Evolutionary conservation across 1,139 yeast genomes (phyloP), one percentile per base, ranked within the genome.

Genomic region (Protomyces inundatus): DNA sequence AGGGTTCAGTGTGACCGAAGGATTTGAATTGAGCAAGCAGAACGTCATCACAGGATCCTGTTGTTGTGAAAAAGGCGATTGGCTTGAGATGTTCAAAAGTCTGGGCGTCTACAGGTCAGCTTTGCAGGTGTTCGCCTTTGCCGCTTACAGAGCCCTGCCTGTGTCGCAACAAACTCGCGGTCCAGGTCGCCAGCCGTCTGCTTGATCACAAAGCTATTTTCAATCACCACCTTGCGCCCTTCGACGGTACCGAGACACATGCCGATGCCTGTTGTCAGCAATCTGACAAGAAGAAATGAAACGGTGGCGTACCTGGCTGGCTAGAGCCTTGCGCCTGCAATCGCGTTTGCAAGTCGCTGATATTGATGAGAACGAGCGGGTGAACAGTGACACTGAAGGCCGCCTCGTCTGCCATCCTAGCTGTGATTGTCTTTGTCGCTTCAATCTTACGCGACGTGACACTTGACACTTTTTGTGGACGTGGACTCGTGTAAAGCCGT

Each of bases 351-450:
- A 51, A 58, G 45, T 58, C 62, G 12, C 52, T 40, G 45, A 58
- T 58, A 36, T 52, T 58, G 10, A 58, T 23, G 35, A 58, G 39
- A n/a, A 58, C 62, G 9, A 58, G 56, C 10, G 62, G 62, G 32
- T 58, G 62, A 6, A 58, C 52, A n/a, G 54, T 35, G 7, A 58
- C 39, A 6, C 50, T 54, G 34, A 48, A 16, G 32, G 48, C 35
- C 9, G 42, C 33, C 14, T 55, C 60, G 14, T 39, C 53, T 9
- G 36, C 60, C 60, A 55, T 55, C 3, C 16, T 23, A 37, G n/a
- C 42, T 23, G 23, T 23, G 23, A 23, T 23, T 23, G 23, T 2
- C 23, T 23, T 2, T 23, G 23, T 23, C 23, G 23, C 2, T 23
- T 23, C 23, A 1, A 23, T 23, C 23, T 23, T 23, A 23, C 23